phyloP scores from a whole-genome alignment of 2,329 filamentous ascomycete species.

The Colletotrichum camelliae region DNA sequence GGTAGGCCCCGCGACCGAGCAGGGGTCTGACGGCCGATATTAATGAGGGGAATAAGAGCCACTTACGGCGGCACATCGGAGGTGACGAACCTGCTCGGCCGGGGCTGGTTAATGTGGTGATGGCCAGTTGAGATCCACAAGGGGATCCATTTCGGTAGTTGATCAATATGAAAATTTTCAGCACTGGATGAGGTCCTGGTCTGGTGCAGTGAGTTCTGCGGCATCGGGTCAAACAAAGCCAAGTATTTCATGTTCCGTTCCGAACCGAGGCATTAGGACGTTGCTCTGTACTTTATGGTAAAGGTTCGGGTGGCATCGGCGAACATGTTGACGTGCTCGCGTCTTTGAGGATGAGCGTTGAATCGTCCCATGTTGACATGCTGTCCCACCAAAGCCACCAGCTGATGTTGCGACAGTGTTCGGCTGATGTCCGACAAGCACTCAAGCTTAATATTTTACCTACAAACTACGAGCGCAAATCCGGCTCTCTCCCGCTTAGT shows the following conservation, averaged over 20 bases:
- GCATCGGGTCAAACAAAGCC: not conserved
- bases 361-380: not conserved
- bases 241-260: not conserved
- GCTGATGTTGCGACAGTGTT: not conserved
- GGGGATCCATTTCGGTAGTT: not conserved
- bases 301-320: not conserved
- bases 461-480: not conserved
- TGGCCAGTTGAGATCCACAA: not conserved
- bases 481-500: no score
- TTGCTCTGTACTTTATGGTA: no score
- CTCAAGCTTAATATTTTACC: not conserved
- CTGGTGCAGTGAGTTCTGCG: not conserved
- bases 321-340: not conserved
- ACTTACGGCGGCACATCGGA: constrained; percentile 8
- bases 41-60: not conserved
- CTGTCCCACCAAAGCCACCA: not conserved
- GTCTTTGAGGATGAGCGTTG: not conserved
- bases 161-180: not conserved
- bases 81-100: not conserved
- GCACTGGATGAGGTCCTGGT: not conserved
- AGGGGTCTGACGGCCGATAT: not conserved
- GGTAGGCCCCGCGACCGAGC: not conserved
- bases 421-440: not conserved
- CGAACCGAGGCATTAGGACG: not conserved
- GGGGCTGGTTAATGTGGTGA: not conserved